A percentile compares a stretch with the other conserved stretches of the same genome.
Conservation (phyloP, 1,139 yeast species). For the Yamadazyma spencermartinsiae region DNA sequence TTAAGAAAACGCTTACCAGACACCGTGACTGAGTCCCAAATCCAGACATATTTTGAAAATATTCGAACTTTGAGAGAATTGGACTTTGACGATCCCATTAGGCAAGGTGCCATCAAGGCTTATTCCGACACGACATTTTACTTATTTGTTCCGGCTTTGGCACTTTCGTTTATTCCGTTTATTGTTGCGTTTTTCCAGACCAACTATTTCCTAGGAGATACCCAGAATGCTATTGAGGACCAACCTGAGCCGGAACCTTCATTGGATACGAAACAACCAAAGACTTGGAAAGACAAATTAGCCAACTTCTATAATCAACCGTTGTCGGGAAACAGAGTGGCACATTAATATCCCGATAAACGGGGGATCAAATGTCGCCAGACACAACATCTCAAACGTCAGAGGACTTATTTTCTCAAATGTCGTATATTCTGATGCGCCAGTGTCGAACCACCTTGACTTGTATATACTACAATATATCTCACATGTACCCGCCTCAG, state of each 20-base stretch:
- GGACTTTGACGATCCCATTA: constrained; percentile 22
- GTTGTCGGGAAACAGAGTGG: neutral
- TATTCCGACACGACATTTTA: constrained; percentile 23
- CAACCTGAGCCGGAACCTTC: neutral
- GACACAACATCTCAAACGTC: no score
- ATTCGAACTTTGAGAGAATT: constrained; percentile 18
- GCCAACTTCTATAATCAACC: constrained; percentile 3
- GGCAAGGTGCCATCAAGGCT: constrained; percentile 30
- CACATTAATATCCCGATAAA: neutral
- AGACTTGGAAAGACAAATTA: constrained; percentile 4
- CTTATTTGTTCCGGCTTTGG: constrained; percentile 25
- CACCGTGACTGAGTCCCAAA: constrained; percentile 15
- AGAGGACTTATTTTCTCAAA: no score
- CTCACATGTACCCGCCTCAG: no score
- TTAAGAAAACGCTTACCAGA: constrained; percentile 24
- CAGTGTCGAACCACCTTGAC: no score
- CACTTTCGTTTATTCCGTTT: constrained; percentile 26
- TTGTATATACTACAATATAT: no score
- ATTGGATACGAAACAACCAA: neutral
- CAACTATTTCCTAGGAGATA: constrained; percentile 31
- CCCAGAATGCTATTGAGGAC: constrained; percentile 29
- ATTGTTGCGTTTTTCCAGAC: constrained; percentile 29
- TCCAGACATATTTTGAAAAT: constrained; percentile 19
- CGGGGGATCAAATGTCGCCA: neutral
- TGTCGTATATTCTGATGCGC: no score